These are phyloP conservation scores for Fusarium mangiferae DNA, from an alignment of 2,329 filamentous ascomycete species.

Conservation along the genomic window DNA sequence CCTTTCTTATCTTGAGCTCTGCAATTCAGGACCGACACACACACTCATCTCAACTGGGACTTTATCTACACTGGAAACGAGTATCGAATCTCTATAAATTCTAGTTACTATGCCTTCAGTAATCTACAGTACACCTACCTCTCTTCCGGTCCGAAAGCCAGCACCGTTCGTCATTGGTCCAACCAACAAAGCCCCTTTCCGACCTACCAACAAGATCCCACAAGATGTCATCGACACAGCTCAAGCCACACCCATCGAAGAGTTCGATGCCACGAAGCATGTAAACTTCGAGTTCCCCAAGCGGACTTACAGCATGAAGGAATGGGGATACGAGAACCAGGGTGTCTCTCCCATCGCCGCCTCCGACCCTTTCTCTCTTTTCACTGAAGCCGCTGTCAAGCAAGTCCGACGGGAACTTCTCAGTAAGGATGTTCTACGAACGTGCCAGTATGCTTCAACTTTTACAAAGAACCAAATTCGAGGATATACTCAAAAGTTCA, in stretches of 20 bases:
- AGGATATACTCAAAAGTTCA: conserved; percentile 58
- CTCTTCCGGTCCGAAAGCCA: conserved; percentile 14
- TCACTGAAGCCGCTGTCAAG: conserved; percentile 68
- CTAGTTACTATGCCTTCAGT: conserved; percentile 5
- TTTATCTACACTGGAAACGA: not conserved
- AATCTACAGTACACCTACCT: not conserved
- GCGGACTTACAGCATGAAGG: conserved; percentile 68
- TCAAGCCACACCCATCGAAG: not conserved
- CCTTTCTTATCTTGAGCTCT: not conserved
- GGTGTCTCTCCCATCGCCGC: conserved; percentile 72
- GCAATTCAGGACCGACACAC: not conserved
- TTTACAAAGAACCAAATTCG: conserved; percentile 66
- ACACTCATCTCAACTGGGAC: not conserved
- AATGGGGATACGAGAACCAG: conserved; percentile 65
- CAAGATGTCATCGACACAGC: conserved; percentile 14
- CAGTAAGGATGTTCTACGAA: conserved; percentile 63
- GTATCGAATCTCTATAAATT: not conserved
- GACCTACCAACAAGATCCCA: conserved; percentile 36
- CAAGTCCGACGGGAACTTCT: conserved; percentile 72
- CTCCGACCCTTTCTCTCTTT: conserved; percentile 72
- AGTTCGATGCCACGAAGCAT: conserved; percentile 66
- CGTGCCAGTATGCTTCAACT: conserved; percentile 62
- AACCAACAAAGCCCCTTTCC: conserved; percentile 42
- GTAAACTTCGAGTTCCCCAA: conserved; percentile 62
- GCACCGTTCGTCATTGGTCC: conserved; percentile 45